Evolutionary conservation across 768 basidiomycete species (phyloP), one percentile per base, ranked within the genome.

Genomic region (Amanita brunnescens): DNA sequence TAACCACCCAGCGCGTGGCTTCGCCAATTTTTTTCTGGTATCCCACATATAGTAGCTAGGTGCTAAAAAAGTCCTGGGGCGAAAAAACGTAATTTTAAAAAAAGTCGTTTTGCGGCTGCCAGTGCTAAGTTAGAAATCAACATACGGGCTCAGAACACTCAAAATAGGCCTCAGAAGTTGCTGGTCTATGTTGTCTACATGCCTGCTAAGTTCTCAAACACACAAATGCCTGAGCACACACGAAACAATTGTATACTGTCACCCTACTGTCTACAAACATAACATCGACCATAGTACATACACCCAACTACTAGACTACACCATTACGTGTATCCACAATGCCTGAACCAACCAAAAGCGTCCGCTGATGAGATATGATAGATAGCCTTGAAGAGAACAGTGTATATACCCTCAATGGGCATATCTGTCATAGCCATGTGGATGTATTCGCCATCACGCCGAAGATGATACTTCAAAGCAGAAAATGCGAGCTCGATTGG

Each of bases 401-500:
- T 23, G n/a, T 39, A 21, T 3, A 49, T 23, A 5, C 38, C 37
- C 12, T 39, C 13, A n/a, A 23, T n/a, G 2, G 45, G 10, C 32
- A 47, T 32, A 16, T 49, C 21, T 21, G 35, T 41, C 37, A 49
- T 26, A 4, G 35, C 37, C 48, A 39, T 41, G 37, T 20, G 24
- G 18, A 49, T 16, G 21, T 39, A 41, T 18, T 39, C 38, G 10
- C 47, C 34, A n/a, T 54, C 14, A 2, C 26, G 20, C 10, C 53
- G 32, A 12, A 54, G 34, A 16, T 37, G 50, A 6, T 43, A 34
- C 29, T 55, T 55, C 26, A 55, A 13, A 5, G 41, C 37, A 21
- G 50, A 55, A 23, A 55, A 55, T 5, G 44, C 50, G n/a, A 47
- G 44, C 42, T 55, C 50, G 24, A 55, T 52, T 2, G 50, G 54